These are phyloP conservation scores for Apostasia shenzhenica DNA, from an alignment of 106 monocot species.

Conservation along the genomic window DNA sequence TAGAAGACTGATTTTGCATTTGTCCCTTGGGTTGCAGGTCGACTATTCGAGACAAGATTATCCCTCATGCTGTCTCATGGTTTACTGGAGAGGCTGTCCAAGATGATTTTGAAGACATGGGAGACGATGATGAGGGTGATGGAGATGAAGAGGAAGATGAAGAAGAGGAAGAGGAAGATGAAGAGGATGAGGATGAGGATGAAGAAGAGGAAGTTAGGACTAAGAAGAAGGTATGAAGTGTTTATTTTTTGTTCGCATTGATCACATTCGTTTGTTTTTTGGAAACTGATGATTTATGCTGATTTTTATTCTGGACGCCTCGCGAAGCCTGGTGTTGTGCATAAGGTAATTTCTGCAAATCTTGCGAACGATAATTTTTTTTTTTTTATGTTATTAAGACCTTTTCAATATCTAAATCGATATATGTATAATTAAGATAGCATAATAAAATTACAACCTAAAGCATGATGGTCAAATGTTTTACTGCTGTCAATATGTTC, in stretches of 20 bases:
- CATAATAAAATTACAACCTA: no score
- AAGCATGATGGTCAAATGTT: no score
- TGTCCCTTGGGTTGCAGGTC: slow-evolving; percentile 25
- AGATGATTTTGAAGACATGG: slow-evolving; percentile 31
- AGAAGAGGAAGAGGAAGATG: no score
- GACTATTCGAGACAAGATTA: slow-evolving; percentile 87
- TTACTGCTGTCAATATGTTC: no score
- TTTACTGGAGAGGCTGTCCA: slow-evolving; percentile 83
- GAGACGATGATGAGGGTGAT: slow-evolving; percentile 32
- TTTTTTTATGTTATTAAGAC: no score
- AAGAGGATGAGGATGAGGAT: slow-evolving; percentile 23
- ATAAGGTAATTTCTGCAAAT: background rate
- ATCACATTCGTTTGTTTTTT: background rate
- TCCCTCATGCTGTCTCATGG: slow-evolving; percentile 93
- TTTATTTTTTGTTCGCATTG: background rate
- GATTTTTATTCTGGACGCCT: background rate
- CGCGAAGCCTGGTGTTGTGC: slow-evolving; percentile 2
- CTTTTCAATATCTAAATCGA: background rate
- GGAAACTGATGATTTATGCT: background rate
- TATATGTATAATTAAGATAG: background rate
- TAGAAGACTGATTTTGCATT: no score
- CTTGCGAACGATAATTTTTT: no score
- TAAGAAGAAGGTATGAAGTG: slow-evolving; percentile 26
- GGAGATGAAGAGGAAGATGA: slow-evolving; percentile 22
- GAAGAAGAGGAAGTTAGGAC: slow-evolving; percentile 33